Evolutionary conservation across 148 eudicot genomes (phyloP).

Genomic region (Arbutus unedo): DNA sequence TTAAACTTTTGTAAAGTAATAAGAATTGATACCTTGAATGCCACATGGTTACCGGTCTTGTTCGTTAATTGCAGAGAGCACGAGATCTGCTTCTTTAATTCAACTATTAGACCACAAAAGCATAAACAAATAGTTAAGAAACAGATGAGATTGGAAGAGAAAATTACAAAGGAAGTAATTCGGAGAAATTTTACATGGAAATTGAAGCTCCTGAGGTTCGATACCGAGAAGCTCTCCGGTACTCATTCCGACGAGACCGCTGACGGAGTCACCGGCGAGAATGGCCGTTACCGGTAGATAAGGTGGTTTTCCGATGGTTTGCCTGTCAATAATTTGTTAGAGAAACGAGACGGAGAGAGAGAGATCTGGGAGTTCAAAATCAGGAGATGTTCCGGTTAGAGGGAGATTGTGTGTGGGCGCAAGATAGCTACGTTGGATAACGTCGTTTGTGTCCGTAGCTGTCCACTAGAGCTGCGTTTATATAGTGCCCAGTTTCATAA

Average conservation of each 20-base stretch:
- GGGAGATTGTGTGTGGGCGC: neutral
- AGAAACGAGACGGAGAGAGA: neutral
- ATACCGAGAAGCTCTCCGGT: constrained; percentile 71
- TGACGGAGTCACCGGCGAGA: neutral
- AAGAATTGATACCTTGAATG: constrained; percentile 67
- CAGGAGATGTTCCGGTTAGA: neutral
- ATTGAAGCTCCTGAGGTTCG: constrained; percentile 79
- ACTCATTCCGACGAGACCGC: constrained; percentile 40
- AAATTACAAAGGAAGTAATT: neutral
- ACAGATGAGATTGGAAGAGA: constrained; percentile 15
- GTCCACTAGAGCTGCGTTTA: no score
- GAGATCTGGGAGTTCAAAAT: constrained; percentile 2
- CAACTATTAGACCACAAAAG: constrained; percentile 42
- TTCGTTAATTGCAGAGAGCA: constrained; percentile 69
- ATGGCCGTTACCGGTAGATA: neutral
- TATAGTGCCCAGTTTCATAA: no score
- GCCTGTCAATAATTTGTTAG: neutral
- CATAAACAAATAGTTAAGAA: constrained; percentile 18
- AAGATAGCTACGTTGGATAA: no score
- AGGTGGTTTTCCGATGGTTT: neutral
- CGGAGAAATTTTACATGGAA: constrained; percentile 47
- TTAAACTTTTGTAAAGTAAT: neutral
- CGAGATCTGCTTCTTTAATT: constrained; percentile 93
- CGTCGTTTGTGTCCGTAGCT: no score
- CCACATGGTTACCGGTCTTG: constrained; percentile 66